These are phyloP conservation scores for Exophiala phaeomuriformis DNA, from an alignment of 2,329 filamentous ascomycete genomes.

Conservation along the genomic window DNA sequence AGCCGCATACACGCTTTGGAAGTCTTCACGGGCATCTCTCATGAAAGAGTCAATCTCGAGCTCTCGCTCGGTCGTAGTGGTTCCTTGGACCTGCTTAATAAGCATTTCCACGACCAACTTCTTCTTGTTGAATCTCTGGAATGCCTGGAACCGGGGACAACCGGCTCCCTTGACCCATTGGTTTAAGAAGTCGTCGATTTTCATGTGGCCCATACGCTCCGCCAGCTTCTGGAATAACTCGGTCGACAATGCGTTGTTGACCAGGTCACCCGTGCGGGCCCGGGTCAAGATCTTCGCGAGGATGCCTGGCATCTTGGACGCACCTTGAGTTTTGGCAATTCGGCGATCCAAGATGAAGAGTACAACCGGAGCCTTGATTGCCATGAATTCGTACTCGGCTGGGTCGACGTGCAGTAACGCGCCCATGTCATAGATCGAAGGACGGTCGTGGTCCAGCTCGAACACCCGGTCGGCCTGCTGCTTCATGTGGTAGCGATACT, in stretches of 20 bases:
- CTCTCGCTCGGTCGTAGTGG: conserved; percentile 49
- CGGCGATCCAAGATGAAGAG: conserved; percentile 90
- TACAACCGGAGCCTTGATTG: conserved; percentile 81
- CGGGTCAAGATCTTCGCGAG: conserved; percentile 80
- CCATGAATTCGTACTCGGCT: conserved; percentile 84
- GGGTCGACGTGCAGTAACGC: conserved; percentile 68
- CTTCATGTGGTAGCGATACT: conserved; percentile 87
- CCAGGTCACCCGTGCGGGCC: conserved; percentile 71
- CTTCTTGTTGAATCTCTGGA: conserved; percentile 95
- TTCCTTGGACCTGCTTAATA: conserved; percentile 66
- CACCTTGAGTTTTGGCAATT: conserved; percentile 78
- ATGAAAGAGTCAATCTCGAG: conserved; percentile 71
- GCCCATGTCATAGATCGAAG: conserved; percentile 75
- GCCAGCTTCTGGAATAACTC: conserved; percentile 74
- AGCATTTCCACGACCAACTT: conserved; percentile 88
- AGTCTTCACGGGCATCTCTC: conserved; percentile 73
- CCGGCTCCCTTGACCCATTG: conserved; percentile 89
- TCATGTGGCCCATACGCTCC: conserved; percentile 80
- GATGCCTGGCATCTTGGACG: conserved; percentile 74
- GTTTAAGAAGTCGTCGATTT: conserved; percentile 82
- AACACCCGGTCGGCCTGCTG: conserved; percentile 72
- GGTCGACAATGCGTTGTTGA: conserved; percentile 62
- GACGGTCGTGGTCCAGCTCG: conserved; percentile 71
- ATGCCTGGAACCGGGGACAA: conserved; percentile 79
- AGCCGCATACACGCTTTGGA: conserved; percentile 60